Evolutionary conservation across 2,329 filamentous ascomycete genomes (phyloP), one percentile per base, ranked within the genome.

Genomic region (Penicillium sp.): DNA sequence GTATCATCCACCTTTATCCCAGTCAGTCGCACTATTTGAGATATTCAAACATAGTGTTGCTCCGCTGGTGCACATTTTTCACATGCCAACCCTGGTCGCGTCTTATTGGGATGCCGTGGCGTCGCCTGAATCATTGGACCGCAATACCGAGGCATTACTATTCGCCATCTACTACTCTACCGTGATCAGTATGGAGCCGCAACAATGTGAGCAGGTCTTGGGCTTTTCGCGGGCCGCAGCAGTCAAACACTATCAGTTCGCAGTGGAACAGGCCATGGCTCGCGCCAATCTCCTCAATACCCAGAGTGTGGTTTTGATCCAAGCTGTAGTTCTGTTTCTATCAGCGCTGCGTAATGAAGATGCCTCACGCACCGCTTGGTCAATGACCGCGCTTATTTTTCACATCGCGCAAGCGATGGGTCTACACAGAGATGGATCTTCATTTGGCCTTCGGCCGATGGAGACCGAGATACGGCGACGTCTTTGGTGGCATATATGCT

Each of bases 111-210:
- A 81, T 30, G 80, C 82, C 1, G 71, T 81, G 1, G 77, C 78
- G 22, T 77, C 81, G 52, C 73, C 81, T 1, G 77, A 81, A 13
- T 79, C 77, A 46, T 68, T 84, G 7, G 73, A 77, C 37, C 82
- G 80, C 62, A 80, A 80, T 13, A 78, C 84, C 13, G 85, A 88
- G 68, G 78, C 81, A 4, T 71, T 87, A 8, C 70, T 88, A 2
- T 87, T 87, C 65, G 77, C 84, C 3, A 82, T 88, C 38, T 88
- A 87, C 71, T 87, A 85, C 62, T 79, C 80, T 1, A 80, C 83
- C 0, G 76, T 84, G 0, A 85, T 83, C 4, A 84, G 83, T 61
- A 73, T 85, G 40, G 74, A 76, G 1, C 62, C 77, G 1, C 73
- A 80, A 22, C 80, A 87, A 49, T 85, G 83, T 66, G 61, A 74